Percentiles rank a stretch among this genome's conserved stretches.
Evolutionary conservation across 1,284 basidiomycete species (phyloP).

Genomic region (Trichosporon sp.): DNA sequence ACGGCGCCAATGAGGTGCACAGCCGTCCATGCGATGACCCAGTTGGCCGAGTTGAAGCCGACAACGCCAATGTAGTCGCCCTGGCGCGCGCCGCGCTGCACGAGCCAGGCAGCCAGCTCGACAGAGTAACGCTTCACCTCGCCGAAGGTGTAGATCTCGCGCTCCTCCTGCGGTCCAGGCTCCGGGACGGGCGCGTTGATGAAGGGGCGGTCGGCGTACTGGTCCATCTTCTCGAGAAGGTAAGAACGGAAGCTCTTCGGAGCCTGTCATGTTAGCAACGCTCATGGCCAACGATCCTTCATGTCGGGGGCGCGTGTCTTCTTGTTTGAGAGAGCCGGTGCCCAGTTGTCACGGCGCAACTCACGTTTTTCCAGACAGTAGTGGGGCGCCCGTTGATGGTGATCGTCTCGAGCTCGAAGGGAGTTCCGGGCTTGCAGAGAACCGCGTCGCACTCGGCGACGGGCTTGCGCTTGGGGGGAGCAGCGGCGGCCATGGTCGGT

Average conservation of each 20-base stretch:
- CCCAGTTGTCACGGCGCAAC: not conserved
- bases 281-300: not conserved
- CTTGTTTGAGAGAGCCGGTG: too few species aligned
- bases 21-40: conserved; percentile 35
- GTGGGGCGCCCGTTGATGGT: conserved; percentile 23
- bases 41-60: conserved; percentile 30
- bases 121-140: conserved; percentile 24
- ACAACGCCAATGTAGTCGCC: conserved; percentile 35
- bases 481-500: not conserved
- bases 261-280: conserved; percentile 16
- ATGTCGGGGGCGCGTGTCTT: not conserved
- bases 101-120: conserved; percentile 33
- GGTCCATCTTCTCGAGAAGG: conserved; percentile 22
- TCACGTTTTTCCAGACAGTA: conserved; percentile 40
- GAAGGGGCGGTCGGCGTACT: conserved; percentile 27
- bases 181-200: conserved; percentile 26
- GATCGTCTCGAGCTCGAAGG: conserved; percentile 34
- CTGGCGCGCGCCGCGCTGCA: conserved; percentile 22
- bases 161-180: not conserved
- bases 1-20: conserved; percentile 41
- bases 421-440: conserved; percentile 33
- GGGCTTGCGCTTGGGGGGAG: not conserved
- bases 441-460: conserved; percentile 26
- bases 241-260: conserved; percentile 32
- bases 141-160: conserved; percentile 27